A percentile compares a stretch with the other conserved stretches of the same genome.
Evolutionary conservation across 345 rosid genomes (phyloP).

Genomic region (Geranium brycei): DNA sequence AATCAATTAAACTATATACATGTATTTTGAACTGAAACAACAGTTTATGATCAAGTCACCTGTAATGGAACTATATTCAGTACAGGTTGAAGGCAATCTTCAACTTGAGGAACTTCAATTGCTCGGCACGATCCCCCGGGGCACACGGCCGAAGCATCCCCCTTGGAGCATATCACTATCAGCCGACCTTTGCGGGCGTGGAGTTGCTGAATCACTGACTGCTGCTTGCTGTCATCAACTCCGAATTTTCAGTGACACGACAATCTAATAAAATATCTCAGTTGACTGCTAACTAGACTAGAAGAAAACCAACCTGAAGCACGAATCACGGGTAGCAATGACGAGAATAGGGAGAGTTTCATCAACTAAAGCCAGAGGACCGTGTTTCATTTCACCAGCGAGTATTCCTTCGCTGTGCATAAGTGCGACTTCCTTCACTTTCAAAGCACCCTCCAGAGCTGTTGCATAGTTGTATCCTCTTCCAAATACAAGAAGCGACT

Average conservation of each 20-base stretch:
- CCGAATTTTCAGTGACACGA: slow-evolving; percentile 8
- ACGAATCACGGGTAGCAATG: slow-evolving; percentile 77
- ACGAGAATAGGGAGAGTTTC: slow-evolving; percentile 76
- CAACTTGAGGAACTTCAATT: slow-evolving; percentile 79
- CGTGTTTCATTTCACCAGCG: slow-evolving; percentile 99
- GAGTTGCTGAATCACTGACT: slow-evolving; percentile 91
- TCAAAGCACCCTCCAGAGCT: slow-evolving; percentile 83
- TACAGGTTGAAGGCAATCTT: slow-evolving; percentile 93
- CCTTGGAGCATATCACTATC: slow-evolving; percentile 72
- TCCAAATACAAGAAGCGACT: slow-evolving; percentile 84
- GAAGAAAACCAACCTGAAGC: slow-evolving; percentile 49
- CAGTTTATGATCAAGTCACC: slow-evolving; percentile 23
- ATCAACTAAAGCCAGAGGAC: slow-evolving; percentile 91
- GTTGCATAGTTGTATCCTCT: slow-evolving; percentile 91
- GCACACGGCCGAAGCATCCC: slow-evolving; percentile 68
- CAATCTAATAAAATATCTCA: neutral
- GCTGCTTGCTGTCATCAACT: slow-evolving; percentile 56
- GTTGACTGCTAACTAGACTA: neutral
- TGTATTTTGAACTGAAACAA: neutral
- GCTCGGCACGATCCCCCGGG: slow-evolving; percentile 60
- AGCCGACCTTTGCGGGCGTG: slow-evolving; percentile 77
- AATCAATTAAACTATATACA: neutral
- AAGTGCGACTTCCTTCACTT: slow-evolving; percentile 91
- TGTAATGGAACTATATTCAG: slow-evolving; percentile 71
- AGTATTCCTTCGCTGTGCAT: slow-evolving; percentile 98